Conservation (phyloP, 78 protist species). For the Polysphondylium violaceum region DNA sequence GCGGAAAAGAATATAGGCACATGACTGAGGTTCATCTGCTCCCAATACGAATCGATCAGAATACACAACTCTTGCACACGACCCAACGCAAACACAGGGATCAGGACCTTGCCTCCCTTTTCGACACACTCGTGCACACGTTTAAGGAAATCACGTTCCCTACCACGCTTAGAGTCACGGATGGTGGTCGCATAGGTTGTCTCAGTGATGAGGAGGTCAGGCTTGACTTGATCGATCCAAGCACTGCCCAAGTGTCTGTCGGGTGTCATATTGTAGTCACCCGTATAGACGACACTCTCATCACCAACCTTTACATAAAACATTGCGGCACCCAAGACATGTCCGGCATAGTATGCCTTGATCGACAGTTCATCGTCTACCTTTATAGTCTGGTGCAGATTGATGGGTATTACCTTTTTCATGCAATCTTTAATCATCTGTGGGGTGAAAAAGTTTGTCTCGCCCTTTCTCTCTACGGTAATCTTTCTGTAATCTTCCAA, state of each 20-base stretch:
- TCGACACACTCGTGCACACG: conserved; percentile 90
- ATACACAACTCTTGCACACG: conserved; percentile 98
- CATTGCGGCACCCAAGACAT: conserved; percentile 99
- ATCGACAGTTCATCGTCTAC: conserved; percentile 92
- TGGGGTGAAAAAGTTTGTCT: conserved; percentile 88
- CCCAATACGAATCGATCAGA: conserved; percentile 97
- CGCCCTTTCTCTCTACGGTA: conserved; percentile 87
- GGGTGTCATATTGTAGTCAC: conserved; percentile 99
- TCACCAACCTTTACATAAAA: conserved; percentile 91
- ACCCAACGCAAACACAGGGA: conserved; percentile 99
- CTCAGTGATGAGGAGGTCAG: conserved; percentile 97
- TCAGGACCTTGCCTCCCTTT: conserved; percentile 93
- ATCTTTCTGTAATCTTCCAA: conserved; percentile 94
- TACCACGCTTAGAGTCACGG: conserved; percentile 92
- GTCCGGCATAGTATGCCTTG: conserved; percentile 97
- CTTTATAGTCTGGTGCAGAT: conserved; percentile 87
- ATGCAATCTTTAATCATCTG: conserved; percentile 91
- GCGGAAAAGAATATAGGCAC: conserved; percentile 95
- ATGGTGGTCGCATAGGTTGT: conserved; percentile 96
- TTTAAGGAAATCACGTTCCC: conserved; percentile 96
- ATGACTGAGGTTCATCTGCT: conserved; percentile 86
- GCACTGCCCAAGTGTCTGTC: conserved; percentile 98
- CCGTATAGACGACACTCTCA: conserved; percentile 96
- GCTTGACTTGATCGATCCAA: conserved; percentile 83
- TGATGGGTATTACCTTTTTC: conserved; percentile 89